A percentile compares a stretch with the other conserved stretches of the same genome.
These are phyloP conservation scores for Puccinia coronata DNA, from an alignment of 1,284 basidiomycete species.

Conservation along the genomic window DNA sequence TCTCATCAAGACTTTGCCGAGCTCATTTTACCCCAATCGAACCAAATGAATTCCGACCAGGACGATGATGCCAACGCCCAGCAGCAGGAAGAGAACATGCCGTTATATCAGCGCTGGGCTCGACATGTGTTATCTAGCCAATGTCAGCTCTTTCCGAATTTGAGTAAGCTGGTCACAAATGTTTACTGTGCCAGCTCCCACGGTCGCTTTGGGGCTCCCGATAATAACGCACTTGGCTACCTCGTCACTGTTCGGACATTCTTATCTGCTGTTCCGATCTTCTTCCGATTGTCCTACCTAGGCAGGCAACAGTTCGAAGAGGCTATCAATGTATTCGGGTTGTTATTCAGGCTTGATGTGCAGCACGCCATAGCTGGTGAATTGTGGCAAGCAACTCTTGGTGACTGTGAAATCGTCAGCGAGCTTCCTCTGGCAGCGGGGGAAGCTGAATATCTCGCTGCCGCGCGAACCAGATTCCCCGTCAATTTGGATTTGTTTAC, in stretches of 20 bases:
- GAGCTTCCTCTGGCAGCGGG: conserved; percentile 28
- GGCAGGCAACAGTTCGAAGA: conserved; percentile 42
- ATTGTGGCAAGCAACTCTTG: conserved; percentile 32
- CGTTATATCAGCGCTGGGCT: conserved; percentile 44
- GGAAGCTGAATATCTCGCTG: conserved; percentile 35
- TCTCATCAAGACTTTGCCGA: conserved; percentile 42
- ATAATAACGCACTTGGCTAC: conserved; percentile 48
- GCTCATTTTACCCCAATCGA: conserved; percentile 23
- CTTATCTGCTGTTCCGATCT: conserved; percentile 41
- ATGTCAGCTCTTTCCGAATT: conserved; percentile 43
- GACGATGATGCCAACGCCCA: conserved; percentile 30
- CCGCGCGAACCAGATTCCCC: conserved; percentile 34
- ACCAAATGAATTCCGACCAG: conserved; percentile 11
- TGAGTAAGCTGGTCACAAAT: conserved; percentile 30
- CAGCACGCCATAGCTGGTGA: conserved; percentile 45
- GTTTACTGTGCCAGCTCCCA: conserved; percentile 33
- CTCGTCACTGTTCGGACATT: conserved; percentile 41
- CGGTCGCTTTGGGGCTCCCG: conserved; percentile 30
- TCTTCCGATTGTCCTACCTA: conserved; percentile 37
- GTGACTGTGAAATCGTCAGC: conserved; percentile 17
- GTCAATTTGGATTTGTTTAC: conserved; percentile 45
- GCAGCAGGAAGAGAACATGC: conserved; percentile 28
- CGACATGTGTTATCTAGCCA: conserved; percentile 37
- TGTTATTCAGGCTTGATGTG: conserved; percentile 38
- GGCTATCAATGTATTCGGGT: conserved; percentile 37